These are phyloP conservation scores for Daldinia concentrica DNA, from an alignment of 495 filamentous ascomycete genomes.

Conservation along the genomic window DNA sequence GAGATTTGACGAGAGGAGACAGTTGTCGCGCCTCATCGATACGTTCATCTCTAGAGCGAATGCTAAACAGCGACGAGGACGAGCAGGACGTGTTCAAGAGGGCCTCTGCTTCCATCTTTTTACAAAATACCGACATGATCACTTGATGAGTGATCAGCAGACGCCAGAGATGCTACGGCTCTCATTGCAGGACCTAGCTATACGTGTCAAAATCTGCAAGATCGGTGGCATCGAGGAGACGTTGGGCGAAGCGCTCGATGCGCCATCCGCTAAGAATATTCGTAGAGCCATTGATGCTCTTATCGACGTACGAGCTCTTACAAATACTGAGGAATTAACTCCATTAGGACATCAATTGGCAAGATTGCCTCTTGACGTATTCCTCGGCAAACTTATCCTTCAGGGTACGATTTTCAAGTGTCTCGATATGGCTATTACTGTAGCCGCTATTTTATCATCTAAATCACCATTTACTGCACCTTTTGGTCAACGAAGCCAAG, in stretches of 20 bases:
- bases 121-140: slow-evolving; percentile 84
- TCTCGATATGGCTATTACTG: slow-evolving; percentile 86
- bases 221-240: slow-evolving; percentile 91
- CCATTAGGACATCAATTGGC: slow-evolving; percentile 86
- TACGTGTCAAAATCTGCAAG: slow-evolving; percentile 97
- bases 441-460: slow-evolving; percentile 90
- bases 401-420: slow-evolving; percentile 86
- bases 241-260: slow-evolving; percentile 87
- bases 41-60: slow-evolving; percentile 94
- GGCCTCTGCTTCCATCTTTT: slow-evolving; percentile 96
- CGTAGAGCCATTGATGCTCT: slow-evolving; percentile 89
- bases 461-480: slow-evolving; percentile 92
- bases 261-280: slow-evolving; percentile 89
- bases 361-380: slow-evolving; percentile 89
- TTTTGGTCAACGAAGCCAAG: slow-evolving; percentile 81
- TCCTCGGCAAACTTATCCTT: slow-evolving; percentile 91
- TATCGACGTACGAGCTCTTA: slow-evolving; percentile 92
- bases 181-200: slow-evolving; percentile 90
- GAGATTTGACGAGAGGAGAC: slow-evolving; percentile 90
- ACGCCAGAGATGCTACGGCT: slow-evolving; percentile 94
- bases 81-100: slow-evolving; percentile 94
- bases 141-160: slow-evolving; percentile 84
- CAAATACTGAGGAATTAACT: slow-evolving; percentile 80
- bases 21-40: slow-evolving; percentile 88
- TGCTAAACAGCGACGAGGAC: slow-evolving; percentile 90